Conservation (phyloP, 768 basidiomycete species). For the Hemileccinum impolitum region DNA sequence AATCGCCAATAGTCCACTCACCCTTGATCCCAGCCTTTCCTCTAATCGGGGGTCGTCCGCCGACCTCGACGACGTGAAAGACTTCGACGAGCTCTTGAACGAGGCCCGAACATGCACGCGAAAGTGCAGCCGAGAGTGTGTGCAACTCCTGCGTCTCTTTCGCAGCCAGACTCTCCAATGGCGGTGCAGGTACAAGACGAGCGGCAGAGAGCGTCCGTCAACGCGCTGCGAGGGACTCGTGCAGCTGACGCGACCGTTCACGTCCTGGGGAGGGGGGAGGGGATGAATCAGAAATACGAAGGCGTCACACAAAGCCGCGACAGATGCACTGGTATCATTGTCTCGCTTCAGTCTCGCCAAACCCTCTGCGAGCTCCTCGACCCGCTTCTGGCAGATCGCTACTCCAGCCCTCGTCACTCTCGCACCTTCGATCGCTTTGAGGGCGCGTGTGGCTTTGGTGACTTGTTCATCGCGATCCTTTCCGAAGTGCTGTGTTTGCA, state of each 20-base stretch:
- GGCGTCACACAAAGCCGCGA: no score
- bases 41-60: conserved; percentile 71
- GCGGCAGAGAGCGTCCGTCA: conserved; percentile 63
- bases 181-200: conserved; percentile 34
- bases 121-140: conserved; percentile 50
- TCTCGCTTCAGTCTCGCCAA: conserved; percentile 50
- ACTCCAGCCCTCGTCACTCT: conserved; percentile 48
- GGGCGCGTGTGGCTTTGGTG: conserved; percentile 44
- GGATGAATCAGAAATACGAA: background rate
- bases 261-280: no score
- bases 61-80: conserved; percentile 79
- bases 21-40: conserved; percentile 73
- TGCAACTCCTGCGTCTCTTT: conserved; percentile 48
- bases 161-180: conserved; percentile 21
- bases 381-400: conserved; percentile 42
- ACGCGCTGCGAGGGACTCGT: conserved; percentile 59
- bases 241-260: conserved; percentile 55
- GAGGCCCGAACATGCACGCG: conserved; percentile 66
- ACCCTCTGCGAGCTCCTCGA: conserved; percentile 51
- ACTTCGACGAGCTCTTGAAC: conserved; percentile 84
- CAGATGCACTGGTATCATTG: conserved; percentile 56
- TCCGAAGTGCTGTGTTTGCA: conserved; percentile 54
- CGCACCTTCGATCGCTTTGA: conserved; percentile 42
- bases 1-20: conserved; percentile 81
- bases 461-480: conserved; percentile 63